A percentile compares a stretch with the other conserved stretches of the same genome.
These are phyloP conservation scores for Polyplosphaeria fusca DNA, from an alignment of 495 filamentous ascomycete genomes.

Conservation along the genomic window DNA sequence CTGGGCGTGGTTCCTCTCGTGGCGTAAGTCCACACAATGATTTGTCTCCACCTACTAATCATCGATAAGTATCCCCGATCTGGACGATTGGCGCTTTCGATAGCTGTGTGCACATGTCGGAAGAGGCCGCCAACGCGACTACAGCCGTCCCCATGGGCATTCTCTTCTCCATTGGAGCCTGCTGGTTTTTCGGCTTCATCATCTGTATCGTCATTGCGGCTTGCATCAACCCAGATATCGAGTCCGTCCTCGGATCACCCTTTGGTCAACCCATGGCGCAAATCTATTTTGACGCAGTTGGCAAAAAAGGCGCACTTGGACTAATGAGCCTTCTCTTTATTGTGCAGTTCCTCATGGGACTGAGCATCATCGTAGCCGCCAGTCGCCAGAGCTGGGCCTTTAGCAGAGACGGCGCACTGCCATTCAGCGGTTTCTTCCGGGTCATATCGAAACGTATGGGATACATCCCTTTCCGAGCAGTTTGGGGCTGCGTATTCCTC, in stretches of 20 bases:
- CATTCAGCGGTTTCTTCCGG: conserved; percentile 61
- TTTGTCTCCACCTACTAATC: no score
- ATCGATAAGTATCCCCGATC: conserved; percentile 62
- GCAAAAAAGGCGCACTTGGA: conserved; percentile 53
- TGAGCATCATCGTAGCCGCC: conserved; percentile 54
- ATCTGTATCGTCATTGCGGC: conserved; percentile 52
- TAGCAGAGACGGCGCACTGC: conserved; percentile 58
- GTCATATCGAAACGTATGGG: conserved; percentile 54
- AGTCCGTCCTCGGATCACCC: conserved; percentile 40
- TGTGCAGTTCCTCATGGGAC: conserved; percentile 55
- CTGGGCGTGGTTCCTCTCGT: conserved; percentile 60
- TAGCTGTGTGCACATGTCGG: conserved; percentile 55
- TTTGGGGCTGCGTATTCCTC: conserved; percentile 57
- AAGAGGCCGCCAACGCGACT: conserved; percentile 62
- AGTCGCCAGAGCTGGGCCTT: conserved; percentile 62
- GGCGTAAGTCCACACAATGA: no score
- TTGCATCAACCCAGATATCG: conserved; percentile 48
- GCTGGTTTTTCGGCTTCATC: conserved; percentile 53
- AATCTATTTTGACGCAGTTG: conserved; percentile 55
- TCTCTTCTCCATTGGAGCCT: conserved; percentile 45
- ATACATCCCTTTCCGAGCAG: conserved; percentile 59
- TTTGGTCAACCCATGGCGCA: conserved; percentile 58
- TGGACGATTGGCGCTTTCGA: conserved; percentile 61
- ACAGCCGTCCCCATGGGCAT: conserved; percentile 47
- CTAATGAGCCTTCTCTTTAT: conserved; percentile 57